Evolutionary conservation across 1,284 basidiomycete genomes (phyloP).

Genomic region (Cutaneotrichosporon mucoides): DNA sequence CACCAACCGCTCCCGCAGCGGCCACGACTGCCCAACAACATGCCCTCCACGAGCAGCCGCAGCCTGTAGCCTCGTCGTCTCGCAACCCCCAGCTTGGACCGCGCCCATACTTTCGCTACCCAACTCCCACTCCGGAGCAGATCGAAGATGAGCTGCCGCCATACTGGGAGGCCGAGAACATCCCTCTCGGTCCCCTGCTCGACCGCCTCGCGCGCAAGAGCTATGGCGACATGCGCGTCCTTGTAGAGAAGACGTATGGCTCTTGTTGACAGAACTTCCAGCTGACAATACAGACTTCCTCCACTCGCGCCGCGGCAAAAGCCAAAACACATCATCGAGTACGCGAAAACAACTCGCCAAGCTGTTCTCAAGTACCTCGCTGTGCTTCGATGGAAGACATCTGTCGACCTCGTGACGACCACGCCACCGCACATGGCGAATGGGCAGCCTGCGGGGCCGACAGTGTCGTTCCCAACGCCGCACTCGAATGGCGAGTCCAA

Average conservation of each 20-base stretch:
- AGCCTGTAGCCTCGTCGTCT: conserved; percentile 16
- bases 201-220: conserved; percentile 35
- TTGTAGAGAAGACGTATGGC: conserved; percentile 36
- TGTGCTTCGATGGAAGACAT: conserved; percentile 42
- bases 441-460: background rate
- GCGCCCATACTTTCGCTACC: conserved; percentile 40
- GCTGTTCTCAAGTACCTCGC: conserved; percentile 44
- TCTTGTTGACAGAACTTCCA: background rate
- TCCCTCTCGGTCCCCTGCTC: conserved; percentile 34
- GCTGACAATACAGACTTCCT: conserved; percentile 18
- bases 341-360: conserved; percentile 41
- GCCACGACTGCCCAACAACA: background rate
- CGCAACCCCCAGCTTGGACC: conserved; percentile 40
- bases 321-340: conserved; percentile 40
- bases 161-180: conserved; percentile 38
- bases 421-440: background rate
- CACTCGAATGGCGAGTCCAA: conserved; percentile 37
- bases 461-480: conserved; percentile 39
- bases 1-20: no score
- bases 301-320: conserved; percentile 25
- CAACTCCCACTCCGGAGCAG: conserved; percentile 35
- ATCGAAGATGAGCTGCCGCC: conserved; percentile 43
- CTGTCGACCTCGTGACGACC: conserved; percentile 31
- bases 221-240: conserved; percentile 33
- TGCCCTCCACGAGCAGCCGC: conserved; percentile 14